Base-by-base conservation (phyloP, 352 stramenopile genomes). In the Phytopythium ostracodes region DNA sequence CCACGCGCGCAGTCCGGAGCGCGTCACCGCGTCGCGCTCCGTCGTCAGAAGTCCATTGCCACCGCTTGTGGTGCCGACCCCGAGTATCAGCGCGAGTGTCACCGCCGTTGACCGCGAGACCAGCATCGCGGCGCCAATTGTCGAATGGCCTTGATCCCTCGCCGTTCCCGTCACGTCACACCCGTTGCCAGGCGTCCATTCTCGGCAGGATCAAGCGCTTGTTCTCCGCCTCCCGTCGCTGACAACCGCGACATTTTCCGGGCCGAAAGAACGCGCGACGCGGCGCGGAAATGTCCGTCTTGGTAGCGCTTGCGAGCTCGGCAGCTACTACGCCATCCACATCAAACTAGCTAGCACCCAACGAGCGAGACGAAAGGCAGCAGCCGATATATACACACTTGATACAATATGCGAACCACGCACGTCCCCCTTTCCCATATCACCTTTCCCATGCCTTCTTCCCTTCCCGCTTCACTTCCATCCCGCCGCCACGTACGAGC, bases 1-100 rank as follows among this genome's bases (percentile, higher is more conserved):
- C 73, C 73, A 85, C 51, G 75, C 69, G n/a, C 66, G 71, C 11
- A 85, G 54, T 49, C 73, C 73, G 36, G 73, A 83, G 53, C 75
- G 61, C 15, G 73, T 72, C 20, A 33, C 60, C 7, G 77, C 42
- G 1, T 59, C 29, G 6, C 29, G 36, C 49, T 60, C 36, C 36
- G 18, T 20, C 38, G 49, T 46, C 43, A 43, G 7, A 0, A 56
- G 27, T 36, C 24, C 15, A 42, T 49, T 22, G 42, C 18, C 33
- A 10, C 6, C 4, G 42, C 20, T 11, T 15, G 42, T 24, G 42
- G 20, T 25, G 42, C 7, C 5, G 1, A 27, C 42, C 42, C n/a
- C 4, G 5, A 12, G 1, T n/a, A 10, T 9, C 42, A 49, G 20
- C 20, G 42, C 42, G 5, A 49, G 42, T 25, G 7, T 33, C 29